Evolutionary conservation across 1,284 basidiomycete species (phyloP).

Genomic region (Termitomyces sp.): DNA sequence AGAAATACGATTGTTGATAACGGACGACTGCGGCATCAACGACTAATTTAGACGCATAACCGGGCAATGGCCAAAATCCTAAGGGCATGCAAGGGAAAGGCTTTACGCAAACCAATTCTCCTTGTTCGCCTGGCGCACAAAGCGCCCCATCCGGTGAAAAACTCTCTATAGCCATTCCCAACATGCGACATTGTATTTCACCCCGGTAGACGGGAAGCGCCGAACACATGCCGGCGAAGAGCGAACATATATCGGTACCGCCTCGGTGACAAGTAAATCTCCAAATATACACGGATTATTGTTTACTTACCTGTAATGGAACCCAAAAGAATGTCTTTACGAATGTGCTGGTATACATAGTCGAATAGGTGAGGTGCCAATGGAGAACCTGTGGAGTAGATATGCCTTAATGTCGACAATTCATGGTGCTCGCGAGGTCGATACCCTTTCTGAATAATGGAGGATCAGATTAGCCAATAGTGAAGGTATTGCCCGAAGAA

Average conservation of each 20-base stretch:
- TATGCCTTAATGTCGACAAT: conserved; percentile 60
- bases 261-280: conserved; percentile 34
- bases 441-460: conserved; percentile 52
- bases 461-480: conserved; percentile 8
- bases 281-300: conserved; percentile 1
- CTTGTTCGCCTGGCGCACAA: conserved; percentile 46
- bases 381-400: conserved; percentile 84
- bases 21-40: conserved; percentile 58
- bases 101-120: conserved; percentile 69
- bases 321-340: conserved; percentile 62
- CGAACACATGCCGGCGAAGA: conserved; percentile 81
- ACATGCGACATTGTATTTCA: conserved; percentile 81
- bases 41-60: conserved; percentile 54
- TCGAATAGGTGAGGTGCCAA: conserved; percentile 73
- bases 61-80: conserved; percentile 78
- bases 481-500: conserved; percentile 11
- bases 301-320: conserved; percentile 67
- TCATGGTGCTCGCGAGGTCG: conserved; percentile 62
- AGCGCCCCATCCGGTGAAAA: conserved; percentile 43
- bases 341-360: conserved; percentile 73
- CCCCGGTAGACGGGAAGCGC: conserved; percentile 79
- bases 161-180: conserved; percentile 74
- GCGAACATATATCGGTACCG: conserved; percentile 83
- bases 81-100: conserved; percentile 85
- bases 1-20: conserved; percentile 76